These are phyloP conservation scores for Nothopassalora personata DNA, from an alignment of 2,329 filamentous ascomycete genomes.

Conservation along the genomic window DNA sequence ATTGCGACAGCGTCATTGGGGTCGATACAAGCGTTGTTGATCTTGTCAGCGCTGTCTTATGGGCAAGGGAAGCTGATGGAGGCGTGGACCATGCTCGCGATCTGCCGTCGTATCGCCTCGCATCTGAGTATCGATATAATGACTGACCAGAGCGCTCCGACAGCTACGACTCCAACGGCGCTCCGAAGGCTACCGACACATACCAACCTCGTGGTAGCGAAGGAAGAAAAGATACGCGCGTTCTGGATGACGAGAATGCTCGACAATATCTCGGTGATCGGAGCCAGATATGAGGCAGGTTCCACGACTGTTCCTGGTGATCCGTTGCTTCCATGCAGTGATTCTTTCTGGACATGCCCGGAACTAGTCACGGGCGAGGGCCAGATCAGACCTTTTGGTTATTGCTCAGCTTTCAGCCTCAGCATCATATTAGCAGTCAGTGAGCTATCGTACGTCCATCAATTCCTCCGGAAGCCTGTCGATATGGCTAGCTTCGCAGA, in stretches of 20 bases:
- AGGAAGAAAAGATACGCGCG: constrained; percentile 34
- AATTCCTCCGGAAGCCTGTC: constrained; percentile 26
- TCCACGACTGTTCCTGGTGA: constrained; percentile 27
- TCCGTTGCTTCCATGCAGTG: constrained; percentile 26
- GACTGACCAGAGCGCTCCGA: neutral
- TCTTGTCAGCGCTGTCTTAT: constrained; percentile 30
- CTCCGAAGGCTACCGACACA: constrained; percentile 6
- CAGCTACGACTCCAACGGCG: constrained; percentile 5
- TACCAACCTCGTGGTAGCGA: constrained; percentile 28
- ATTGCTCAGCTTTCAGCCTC: constrained; percentile 24
- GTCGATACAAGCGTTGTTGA: constrained; percentile 32
- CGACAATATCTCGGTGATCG: constrained; percentile 33
- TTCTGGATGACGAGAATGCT: constrained; percentile 38
- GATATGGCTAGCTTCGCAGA: constrained; percentile 23
- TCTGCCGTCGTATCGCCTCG: constrained; percentile 22
- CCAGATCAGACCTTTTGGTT: constrained; percentile 7
- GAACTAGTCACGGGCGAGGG: constrained; percentile 18
- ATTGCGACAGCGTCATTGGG: constrained; percentile 21
- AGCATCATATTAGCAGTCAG: constrained; percentile 26
- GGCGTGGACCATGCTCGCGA: constrained; percentile 33
- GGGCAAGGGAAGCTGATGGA: constrained; percentile 30
- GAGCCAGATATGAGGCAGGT: constrained; percentile 17
- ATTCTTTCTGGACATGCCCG: constrained; percentile 26
- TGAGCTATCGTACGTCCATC: constrained; percentile 26
- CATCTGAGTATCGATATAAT: neutral